Evolutionary conservation across 805 yeast species (phyloP).

Genomic region (Tetrapisispora nanseiensis): DNA sequence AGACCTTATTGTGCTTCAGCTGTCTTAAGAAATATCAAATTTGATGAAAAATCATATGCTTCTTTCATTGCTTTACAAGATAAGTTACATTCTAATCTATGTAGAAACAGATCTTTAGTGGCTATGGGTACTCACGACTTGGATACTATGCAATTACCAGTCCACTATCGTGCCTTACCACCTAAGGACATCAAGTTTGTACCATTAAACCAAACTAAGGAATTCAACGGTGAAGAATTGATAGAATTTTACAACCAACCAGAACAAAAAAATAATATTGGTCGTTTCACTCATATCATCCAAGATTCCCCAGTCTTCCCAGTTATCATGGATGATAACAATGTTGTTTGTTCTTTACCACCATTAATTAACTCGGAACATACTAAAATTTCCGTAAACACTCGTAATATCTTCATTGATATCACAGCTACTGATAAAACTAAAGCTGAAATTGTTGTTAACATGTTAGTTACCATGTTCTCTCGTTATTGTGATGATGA

Average conservation of each 20-base stretch:
- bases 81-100: conserved; percentile 85
- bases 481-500: conserved; percentile 74
- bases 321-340: conserved; percentile 68
- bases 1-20: conserved; percentile 96
- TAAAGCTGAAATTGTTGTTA: conserved; percentile 85
- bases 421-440: conserved; percentile 93
- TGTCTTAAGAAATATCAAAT: conserved; percentile 71
- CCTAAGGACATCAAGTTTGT: conserved; percentile 68
- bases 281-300: conserved; percentile 81
- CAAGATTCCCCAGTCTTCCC: conserved; percentile 86
- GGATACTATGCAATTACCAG: conserved; percentile 70
- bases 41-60: conserved; percentile 78
- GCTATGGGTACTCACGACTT: conserved; percentile 98
- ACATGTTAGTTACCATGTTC: conserved; percentile 92
- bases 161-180: conserved; percentile 75
- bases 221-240: conserved; percentile 64
- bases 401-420: conserved; percentile 84
- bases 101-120: conserved; percentile 94
- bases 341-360: conserved; percentile 83
- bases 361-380: conserved; percentile 92
- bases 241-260: conserved; percentile 66
- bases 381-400: conserved; percentile 76
- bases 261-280: conserved; percentile 79
- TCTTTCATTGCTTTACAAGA: conserved; percentile 95
- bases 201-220: conserved; percentile 64